A percentile compares a stretch with the other conserved stretches of the same genome.
Conservation (phyloP, 805 yeast genomes). For the Barnettozyma vustinii region DNA sequence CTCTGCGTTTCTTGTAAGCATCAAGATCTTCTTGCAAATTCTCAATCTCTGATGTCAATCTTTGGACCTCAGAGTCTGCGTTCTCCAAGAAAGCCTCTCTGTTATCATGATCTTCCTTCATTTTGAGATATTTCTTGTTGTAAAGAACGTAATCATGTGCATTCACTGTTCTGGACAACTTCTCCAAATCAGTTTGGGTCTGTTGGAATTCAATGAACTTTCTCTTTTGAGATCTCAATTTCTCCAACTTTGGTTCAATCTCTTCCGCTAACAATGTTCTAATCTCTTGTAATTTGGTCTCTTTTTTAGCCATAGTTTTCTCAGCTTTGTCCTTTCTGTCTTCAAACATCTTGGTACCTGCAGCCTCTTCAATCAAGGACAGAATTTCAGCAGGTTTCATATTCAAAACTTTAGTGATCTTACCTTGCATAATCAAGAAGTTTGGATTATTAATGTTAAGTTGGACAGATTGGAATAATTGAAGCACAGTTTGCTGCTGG, state of each 20-base stretch:
- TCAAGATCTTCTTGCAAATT: slow-evolving; percentile 58
- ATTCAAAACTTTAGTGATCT: slow-evolving; percentile 92
- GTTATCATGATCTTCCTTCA: slow-evolving; percentile 37
- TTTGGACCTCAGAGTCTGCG: slow-evolving; percentile 39
- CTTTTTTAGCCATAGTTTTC: slow-evolving; percentile 87
- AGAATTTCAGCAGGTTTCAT: slow-evolving; percentile 92
- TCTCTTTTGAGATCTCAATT: slow-evolving; percentile 75
- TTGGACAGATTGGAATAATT: slow-evolving; percentile 90
- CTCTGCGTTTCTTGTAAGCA: slow-evolving; percentile 45
- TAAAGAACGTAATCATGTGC: slow-evolving; percentile 63
- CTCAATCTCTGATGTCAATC: slow-evolving; percentile 48
- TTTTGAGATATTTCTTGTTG: slow-evolving; percentile 36
- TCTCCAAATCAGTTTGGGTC: slow-evolving; percentile 74
- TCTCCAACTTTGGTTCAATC: slow-evolving; percentile 86
- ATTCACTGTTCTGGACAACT: slow-evolving; percentile 62
- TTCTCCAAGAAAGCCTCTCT: slow-evolving; percentile 36
- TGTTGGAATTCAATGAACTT: slow-evolving; percentile 82
- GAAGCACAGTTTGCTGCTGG: slow-evolving; percentile 87
- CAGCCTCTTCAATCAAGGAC: slow-evolving; percentile 94
- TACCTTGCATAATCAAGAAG: slow-evolving; percentile 97
- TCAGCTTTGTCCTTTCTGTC: slow-evolving; percentile 89
- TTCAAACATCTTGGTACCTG: slow-evolving; percentile 95
- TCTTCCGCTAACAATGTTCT: slow-evolving; percentile 71
- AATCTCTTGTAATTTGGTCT: slow-evolving; percentile 75
- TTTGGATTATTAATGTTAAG: slow-evolving; percentile 95